These are phyloP conservation scores for Starmerella vaccinii DNA, from an alignment of 805 yeast genomes.

Conservation along the genomic window DNA sequence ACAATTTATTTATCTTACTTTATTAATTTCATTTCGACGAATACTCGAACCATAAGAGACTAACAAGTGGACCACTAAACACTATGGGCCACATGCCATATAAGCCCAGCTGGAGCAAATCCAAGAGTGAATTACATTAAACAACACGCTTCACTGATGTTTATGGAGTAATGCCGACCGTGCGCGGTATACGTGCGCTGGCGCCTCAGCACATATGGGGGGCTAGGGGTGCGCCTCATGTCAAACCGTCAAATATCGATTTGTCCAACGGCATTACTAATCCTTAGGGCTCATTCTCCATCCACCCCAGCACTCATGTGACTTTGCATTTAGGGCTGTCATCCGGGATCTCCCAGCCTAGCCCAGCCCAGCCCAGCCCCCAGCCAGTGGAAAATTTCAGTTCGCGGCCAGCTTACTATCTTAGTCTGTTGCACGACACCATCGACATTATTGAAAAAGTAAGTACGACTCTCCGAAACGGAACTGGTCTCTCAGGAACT, in stretches of 20 bases:
- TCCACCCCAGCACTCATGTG: not conserved
- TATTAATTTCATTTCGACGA: too few relatives aligned
- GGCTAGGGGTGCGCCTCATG: not conserved
- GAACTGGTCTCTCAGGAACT: constrained; percentile 28
- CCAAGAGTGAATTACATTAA: too few relatives aligned
- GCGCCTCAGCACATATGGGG: too few relatives aligned
- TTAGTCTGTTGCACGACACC: not conserved
- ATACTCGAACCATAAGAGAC: too few relatives aligned
- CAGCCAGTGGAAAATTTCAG: constrained; percentile 11
- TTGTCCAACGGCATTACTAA: not conserved
- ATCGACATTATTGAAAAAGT: constrained; percentile 21
- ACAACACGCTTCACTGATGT: too few relatives aligned
- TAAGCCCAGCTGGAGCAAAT: too few relatives aligned
- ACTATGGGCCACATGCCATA: too few relatives aligned
- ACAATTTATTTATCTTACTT: not conserved
- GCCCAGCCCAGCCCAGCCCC: too few relatives aligned
- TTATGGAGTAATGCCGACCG: too few relatives aligned
- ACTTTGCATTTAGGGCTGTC: not conserved
- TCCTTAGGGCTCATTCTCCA: not conserved
- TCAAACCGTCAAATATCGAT: too few relatives aligned
- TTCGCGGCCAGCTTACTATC: not conserved
- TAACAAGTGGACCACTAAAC: too few relatives aligned
- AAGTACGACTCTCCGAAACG: constrained; percentile 20
- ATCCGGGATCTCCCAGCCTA: not conserved
- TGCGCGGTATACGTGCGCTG: too few relatives aligned